These are phyloP conservation scores for Colletotrichum theobromicola DNA, from an alignment of 2,329 filamentous ascomycete species.

Conservation along the genomic window DNA sequence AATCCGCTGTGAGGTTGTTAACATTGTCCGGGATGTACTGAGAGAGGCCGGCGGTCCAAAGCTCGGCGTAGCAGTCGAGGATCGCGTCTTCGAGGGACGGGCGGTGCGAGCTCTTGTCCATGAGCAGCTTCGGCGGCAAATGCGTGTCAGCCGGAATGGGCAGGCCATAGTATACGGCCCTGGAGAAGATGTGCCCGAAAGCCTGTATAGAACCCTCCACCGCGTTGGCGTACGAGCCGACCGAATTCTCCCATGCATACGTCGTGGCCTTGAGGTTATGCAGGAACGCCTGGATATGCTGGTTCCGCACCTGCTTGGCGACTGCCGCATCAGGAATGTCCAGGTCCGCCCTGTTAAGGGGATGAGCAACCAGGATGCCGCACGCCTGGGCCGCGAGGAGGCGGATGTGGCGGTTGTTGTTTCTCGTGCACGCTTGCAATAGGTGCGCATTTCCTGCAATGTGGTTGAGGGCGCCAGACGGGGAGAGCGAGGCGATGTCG, in stretches of 20 bases:
- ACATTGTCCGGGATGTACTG: constrained; percentile 27
- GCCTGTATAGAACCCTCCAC: constrained; percentile 53
- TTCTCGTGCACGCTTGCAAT: constrained; percentile 64
- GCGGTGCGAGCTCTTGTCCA: constrained; percentile 25
- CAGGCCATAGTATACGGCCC: constrained; percentile 48
- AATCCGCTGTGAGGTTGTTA: constrained; percentile 32
- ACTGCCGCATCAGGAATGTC: constrained; percentile 41
- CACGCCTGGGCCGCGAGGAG: constrained; percentile 71
- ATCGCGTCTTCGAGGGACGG: constrained; percentile 48
- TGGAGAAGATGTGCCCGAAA: constrained; percentile 48
- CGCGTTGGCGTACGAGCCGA: constrained; percentile 48
- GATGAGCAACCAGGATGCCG: constrained; percentile 78
- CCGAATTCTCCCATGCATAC: constrained; percentile 42
- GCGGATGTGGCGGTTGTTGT: constrained; percentile 74
- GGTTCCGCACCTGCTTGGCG: constrained; percentile 18
- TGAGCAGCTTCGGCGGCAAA: constrained; percentile 37
- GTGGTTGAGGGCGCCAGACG: constrained; percentile 55
- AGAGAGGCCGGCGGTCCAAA: constrained; percentile 51
- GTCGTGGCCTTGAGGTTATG: constrained; percentile 47
- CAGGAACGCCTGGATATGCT: constrained; percentile 9
- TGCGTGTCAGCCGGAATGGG: constrained; percentile 27
- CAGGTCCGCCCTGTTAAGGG: constrained; percentile 34
- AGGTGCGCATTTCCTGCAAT: constrained; percentile 54
- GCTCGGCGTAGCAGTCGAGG: constrained; percentile 49
- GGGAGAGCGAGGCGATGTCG: constrained; percentile 54